Evolutionary conservation across 306 rosid genomes (phyloP), one percentile per base, ranked within the genome.

Genomic region (Vigna trinervia): DNA sequence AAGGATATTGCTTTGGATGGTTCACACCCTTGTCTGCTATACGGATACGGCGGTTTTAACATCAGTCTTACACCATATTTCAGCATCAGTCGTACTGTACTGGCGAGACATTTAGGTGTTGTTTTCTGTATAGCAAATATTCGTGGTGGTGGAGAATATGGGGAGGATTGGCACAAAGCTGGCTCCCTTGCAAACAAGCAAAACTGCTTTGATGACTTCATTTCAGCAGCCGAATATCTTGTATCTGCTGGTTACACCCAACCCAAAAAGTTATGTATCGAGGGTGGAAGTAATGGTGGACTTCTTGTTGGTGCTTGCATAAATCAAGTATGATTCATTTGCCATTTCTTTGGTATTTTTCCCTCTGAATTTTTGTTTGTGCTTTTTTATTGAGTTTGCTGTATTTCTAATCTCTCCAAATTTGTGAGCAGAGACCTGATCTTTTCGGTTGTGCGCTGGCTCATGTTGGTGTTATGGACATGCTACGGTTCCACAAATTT

Each of bases 111-210:
- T 86, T 88, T 95, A 56, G 99, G 94, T 67, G 84, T 56, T 75
- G 91, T 95, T 82, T 87, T 71, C 86, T 86, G 94, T 90, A 53
- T 92, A 84, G 99, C 97, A 68, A 92, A 95, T 82, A 92, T 95
- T 69, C 97, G 97, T 54, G 99, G 99, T 26, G 99, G 99, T 78
- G 99, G 99, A 60, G 99, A 95, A 78, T 95, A 92, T 46, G 99
- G 99, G 68, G 97, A 95, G 89, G 94, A 95, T 75, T 95, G 99
- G 99, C 99, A 95, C 78, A 95, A 90, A 88, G 91, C 96, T 69
- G 99, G 97, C 15, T 86, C 97, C 64, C 99, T 95, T 52, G 85
- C 89, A 8, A 90, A 78, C 56, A 95, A 95, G 87, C 99, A 95
- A 85, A 95, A 87, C 79, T 95, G 99, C 83, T 92, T 92, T 80